Evolutionary conservation across 371 early-diverging fungal genomes (phyloP).

Genomic region (Circinella umbellata): DNA sequence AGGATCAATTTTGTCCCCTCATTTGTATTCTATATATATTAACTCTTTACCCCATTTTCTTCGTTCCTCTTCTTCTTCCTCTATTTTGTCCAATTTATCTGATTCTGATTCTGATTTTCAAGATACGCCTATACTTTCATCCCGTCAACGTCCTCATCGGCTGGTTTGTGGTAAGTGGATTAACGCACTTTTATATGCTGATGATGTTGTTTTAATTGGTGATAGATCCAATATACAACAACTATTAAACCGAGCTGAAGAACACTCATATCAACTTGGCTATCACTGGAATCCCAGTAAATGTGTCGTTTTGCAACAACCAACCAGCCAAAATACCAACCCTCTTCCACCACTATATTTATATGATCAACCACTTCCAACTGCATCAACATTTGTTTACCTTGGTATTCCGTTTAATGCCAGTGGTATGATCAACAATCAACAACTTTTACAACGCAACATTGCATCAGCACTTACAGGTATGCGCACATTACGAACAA

Average conservation of each 20-base stretch:
- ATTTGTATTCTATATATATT: constrained; percentile 29
- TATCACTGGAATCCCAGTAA: constrained; percentile 35
- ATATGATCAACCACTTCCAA: background rate
- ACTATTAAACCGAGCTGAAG: constrained; percentile 5
- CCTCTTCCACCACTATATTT: constrained; percentile 10
- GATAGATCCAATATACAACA: background rate
- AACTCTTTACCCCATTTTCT: constrained; percentile 21
- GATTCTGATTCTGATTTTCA: no score
- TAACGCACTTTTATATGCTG: constrained; percentile 4
- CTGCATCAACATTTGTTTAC: no score
- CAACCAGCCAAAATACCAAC: background rate
- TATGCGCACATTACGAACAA: no score
- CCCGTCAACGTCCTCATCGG: background rate
- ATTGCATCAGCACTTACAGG: no score
- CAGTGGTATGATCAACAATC: no score
- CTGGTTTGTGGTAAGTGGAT: constrained; percentile 1
- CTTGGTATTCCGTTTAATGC: no score
- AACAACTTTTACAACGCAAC: no score
- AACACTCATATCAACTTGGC: constrained; percentile 20
- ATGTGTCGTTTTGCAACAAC: constrained; percentile 24
- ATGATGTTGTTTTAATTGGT: constrained; percentile 16
- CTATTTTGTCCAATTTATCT: background rate
- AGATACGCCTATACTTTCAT: background rate
- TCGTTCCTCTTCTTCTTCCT: background rate
- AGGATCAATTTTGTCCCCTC: constrained; percentile 32